Evolutionary conservation across 371 early-diverging fungal species (phyloP).

Genomic region (Rhizomucor miehei): DNA sequence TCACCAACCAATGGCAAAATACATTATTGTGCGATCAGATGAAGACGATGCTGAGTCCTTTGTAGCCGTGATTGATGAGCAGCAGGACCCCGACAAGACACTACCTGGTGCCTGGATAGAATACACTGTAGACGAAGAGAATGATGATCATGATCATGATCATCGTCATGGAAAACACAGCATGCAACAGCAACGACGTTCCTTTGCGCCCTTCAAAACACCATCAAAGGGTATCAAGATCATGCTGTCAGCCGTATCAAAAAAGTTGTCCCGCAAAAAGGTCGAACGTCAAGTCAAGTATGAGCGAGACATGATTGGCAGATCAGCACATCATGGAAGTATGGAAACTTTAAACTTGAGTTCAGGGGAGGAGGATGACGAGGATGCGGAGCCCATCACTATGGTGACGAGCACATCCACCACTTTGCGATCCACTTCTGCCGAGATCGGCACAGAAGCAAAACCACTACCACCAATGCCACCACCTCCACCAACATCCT

Average conservation of each 20-base stretch:
- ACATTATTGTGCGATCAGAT: slow-evolving; percentile 33
- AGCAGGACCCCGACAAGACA: neutral
- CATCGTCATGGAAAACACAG: no score
- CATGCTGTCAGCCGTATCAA: slow-evolving; percentile 57
- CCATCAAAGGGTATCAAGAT: slow-evolving; percentile 10
- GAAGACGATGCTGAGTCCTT: slow-evolving; percentile 40
- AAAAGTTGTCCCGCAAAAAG: slow-evolving; percentile 46
- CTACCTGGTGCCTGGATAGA: slow-evolving; percentile 16
- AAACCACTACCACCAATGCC: no score
- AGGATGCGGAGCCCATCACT: slow-evolving; percentile 1
- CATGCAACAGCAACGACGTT: neutral
- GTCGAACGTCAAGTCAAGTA: slow-evolving; percentile 26
- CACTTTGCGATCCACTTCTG: slow-evolving; percentile 8
- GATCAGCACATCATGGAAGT: slow-evolving; percentile 1
- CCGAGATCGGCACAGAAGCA: slow-evolving; percentile 1
- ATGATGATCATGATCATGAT: neutral
- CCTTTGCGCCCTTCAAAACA: neutral
- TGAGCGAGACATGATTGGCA: neutral
- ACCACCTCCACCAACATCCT: no score
- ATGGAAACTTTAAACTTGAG: slow-evolving; percentile 1
- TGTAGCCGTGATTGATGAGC: slow-evolving; percentile 31
- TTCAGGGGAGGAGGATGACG: neutral
- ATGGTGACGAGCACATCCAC: slow-evolving; percentile 12
- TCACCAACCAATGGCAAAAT: slow-evolving; percentile 22
- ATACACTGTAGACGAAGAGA: slow-evolving; percentile 4